Base-by-base conservation (phyloP, 176 grass and related monocot species). In the Puya raimondii region DNA sequence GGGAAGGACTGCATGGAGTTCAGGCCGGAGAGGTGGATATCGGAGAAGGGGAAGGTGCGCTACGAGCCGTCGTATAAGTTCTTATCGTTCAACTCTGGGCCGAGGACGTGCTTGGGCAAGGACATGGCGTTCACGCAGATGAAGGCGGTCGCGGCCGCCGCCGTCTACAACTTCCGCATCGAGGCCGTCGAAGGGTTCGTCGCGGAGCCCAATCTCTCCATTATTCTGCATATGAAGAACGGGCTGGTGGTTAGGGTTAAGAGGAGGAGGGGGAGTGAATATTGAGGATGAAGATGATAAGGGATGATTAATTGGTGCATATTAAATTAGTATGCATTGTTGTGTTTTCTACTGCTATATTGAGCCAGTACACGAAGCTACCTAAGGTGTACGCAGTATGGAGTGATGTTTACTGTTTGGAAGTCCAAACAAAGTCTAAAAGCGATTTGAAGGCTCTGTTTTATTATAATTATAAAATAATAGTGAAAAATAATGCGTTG, bases 1-100 rank as follows among this genome's bases (percentile, higher is more conserved):
- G 92, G 92, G 23, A 76, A 89, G 71, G 88, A 96, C 78, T 91
- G 88, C 83, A 21, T 3, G 64, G 88, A 89, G 78, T 96, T 96
- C 58, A 66, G 70, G 42, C 88, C 88, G 0, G 92, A 96, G 72
- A 69, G 92, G 56, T 96, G 92, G 88, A 72, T 96, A 63, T 52
- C 53, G 11, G 63, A 67, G 2, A 80, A 77, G 0, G 83, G 83
- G 8, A 96, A 84, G 78, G 66, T 89, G 56, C 64, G 74, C 23
- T 82, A 91, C 50, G 88, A 85, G 80, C 88, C 88, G 7, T 88
- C 92, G 11, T 91, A 85, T 73, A 91, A 91, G 86, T 96, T 91
- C 69, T 48, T 96, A 47, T 78, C 92, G 0, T 96, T 96, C 76
- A 96, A 96, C 80, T 73, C 85, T 2, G 88, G 88, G 9, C 92